Conservation (phyloP, 768 basidiomycete genomes). For the Punctularia strigosozonata region DNA sequence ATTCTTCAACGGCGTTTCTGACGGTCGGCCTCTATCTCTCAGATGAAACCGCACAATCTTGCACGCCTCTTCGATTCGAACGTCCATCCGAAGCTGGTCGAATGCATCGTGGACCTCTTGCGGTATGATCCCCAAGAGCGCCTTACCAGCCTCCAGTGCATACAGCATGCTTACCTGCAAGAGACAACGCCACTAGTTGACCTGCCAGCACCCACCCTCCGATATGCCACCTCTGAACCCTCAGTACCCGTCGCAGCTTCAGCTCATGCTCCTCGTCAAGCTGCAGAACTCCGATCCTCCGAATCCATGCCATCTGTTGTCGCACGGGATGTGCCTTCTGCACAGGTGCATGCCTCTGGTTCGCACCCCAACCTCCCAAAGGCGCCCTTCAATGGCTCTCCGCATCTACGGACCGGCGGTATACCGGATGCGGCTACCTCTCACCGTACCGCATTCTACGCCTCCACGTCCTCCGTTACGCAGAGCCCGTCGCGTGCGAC, state of each 20-base stretch:
- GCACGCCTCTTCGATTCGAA: conserved; percentile 65
- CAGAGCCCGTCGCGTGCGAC: conserved; percentile 16
- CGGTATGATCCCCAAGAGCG: conserved; percentile 86
- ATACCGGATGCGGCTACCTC: conserved; percentile 38
- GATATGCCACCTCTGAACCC: not conserved
- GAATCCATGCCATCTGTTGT: conserved; percentile 22
- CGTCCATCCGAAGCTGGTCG: conserved; percentile 71
- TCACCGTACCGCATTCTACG: conserved; percentile 42
- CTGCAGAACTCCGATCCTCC: not conserved
- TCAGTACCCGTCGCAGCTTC: conserved; percentile 6
- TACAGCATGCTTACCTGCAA: conserved; percentile 81
- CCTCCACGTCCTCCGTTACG: conserved; percentile 14
- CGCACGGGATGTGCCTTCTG: conserved; percentile 33
- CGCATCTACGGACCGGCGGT: conserved; percentile 16
- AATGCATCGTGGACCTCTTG: conserved; percentile 86
- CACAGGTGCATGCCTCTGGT: too few species aligned
- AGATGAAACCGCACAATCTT: conserved; percentile 59
- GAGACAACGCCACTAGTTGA: conserved; percentile 63
- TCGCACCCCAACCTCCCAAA: conserved; percentile 28
- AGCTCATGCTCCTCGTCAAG: not conserved
- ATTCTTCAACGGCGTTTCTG: conserved; percentile 4
- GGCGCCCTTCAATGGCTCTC: conserved; percentile 26
- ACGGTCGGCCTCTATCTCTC: too few species aligned
- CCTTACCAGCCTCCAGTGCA: conserved; percentile 76
- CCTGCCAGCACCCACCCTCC: conserved; percentile 27